phyloP scores from a whole-genome alignment of 129 eudicot genomes.

The Apium graveolens region DNA sequence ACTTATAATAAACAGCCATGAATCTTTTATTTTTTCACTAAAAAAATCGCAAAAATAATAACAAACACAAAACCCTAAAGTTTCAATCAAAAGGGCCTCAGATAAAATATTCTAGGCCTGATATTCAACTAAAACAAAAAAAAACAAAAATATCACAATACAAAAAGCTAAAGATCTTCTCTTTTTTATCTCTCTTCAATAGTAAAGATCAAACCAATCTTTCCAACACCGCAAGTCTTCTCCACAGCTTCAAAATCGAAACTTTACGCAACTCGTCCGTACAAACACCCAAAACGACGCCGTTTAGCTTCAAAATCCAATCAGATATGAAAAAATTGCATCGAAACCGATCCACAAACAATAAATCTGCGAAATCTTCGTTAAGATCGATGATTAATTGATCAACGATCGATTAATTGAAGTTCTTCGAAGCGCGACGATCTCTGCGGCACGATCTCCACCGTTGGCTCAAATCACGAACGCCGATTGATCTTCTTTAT shows the following conservation, averaged over 20 bases:
- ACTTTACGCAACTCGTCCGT: neutral
- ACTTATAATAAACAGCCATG: conserved; percentile 91
- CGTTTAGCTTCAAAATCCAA: neutral
- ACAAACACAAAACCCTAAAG: conserved; percentile 34
- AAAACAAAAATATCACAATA: neutral
- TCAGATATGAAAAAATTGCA: neutral
- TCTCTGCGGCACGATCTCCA: neutral
- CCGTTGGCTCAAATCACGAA: conserved; percentile 1
- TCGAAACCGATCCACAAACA: neutral
- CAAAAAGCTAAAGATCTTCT: neutral
- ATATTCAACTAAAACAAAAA: conserved; percentile 32
- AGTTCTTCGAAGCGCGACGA: conserved; percentile 2
- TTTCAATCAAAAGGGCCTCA: conserved; percentile 39
- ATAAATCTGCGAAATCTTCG: neutral
- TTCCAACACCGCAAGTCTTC: neutral
- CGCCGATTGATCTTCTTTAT: neutral
- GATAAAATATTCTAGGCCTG: conserved; percentile 32
- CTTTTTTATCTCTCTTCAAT: conserved; percentile 2
- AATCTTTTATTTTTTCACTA: conserved; percentile 29
- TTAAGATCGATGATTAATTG: neutral
- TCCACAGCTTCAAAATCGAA: neutral
- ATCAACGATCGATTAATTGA: neutral
- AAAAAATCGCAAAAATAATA: conserved; percentile 25
- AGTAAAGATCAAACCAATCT: conserved; percentile 6
- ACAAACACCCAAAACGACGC: neutral